Percentiles rank a stretch among this genome's conserved stretches.
These are phyloP conservation scores for Fragaria iinumae DNA, from an alignment of 306 rosid genomes.

Conservation along the genomic window DNA sequence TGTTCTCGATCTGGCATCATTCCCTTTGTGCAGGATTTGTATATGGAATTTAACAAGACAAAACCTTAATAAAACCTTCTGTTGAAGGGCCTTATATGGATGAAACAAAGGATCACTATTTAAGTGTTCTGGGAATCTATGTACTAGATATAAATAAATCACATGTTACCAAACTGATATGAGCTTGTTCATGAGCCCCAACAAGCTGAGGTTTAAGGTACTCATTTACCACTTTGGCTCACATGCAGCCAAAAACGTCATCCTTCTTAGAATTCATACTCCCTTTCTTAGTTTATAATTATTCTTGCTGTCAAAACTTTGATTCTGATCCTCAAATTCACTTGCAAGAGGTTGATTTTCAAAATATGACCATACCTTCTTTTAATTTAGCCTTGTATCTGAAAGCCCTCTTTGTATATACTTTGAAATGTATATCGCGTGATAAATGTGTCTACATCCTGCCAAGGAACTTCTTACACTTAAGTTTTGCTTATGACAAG, in stretches of 20 bases:
- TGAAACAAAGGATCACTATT: neutral
- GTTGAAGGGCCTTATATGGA: neutral
- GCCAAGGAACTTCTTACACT: neutral
- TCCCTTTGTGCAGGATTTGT: neutral
- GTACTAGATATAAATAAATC: neutral
- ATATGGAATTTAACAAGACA: neutral
- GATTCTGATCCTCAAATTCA: neutral
- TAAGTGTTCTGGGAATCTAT: neutral
- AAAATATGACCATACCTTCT: neutral
- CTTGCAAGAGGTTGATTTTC: neutral
- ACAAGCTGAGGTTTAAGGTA: neutral
- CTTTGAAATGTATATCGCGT: neutral
- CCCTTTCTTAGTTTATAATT: neutral
- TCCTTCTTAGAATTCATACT: neutral
- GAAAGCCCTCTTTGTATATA: neutral
- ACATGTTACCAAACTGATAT: neutral
- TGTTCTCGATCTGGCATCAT: neutral
- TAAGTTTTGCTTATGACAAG: neutral
- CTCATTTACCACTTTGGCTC: neutral
- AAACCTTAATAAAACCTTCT: neutral
- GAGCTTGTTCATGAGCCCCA: neutral
- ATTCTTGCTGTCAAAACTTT: neutral
- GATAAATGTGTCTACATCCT: neutral
- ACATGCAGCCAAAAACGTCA: neutral
- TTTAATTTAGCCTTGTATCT: neutral